These are phyloP conservation scores for Fusarium pseudocircinatum DNA, from an alignment of 2,329 filamentous ascomycete species.

Conservation along the genomic window DNA sequence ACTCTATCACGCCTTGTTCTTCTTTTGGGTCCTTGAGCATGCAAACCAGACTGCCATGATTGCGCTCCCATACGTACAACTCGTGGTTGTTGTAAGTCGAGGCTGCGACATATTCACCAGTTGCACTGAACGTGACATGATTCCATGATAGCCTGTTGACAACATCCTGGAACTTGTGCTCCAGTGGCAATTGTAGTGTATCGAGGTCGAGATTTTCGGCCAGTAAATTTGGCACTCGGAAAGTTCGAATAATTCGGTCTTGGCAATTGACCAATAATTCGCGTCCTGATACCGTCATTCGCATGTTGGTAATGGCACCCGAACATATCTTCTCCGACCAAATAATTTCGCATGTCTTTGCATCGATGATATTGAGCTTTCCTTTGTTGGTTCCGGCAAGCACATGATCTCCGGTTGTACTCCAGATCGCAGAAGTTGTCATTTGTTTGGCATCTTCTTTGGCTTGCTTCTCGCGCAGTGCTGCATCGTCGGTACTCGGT, in stretches of 20 bases:
- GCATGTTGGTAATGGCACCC: slow-evolving; percentile 87
- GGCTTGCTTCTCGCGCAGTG: slow-evolving; percentile 81
- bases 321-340: slow-evolving; percentile 90
- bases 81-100: slow-evolving; percentile 99
- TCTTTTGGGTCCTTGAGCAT: slow-evolving; percentile 97
- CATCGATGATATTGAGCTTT: slow-evolving; percentile 94
- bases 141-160: slow-evolving; percentile 97
- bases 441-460: slow-evolving; percentile 95
- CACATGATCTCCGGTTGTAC: slow-evolving; percentile 84
- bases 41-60: slow-evolving; percentile 91
- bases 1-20: slow-evolving; percentile 95
- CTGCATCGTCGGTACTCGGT: slow-evolving; percentile 73
- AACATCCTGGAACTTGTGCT: slow-evolving; percentile 98
- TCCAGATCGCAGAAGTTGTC: slow-evolving; percentile 93
- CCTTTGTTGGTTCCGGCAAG: slow-evolving; percentile 94
- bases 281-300: slow-evolving; percentile 82
- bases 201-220: slow-evolving; percentile 78
- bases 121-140: slow-evolving; percentile 93
- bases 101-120: slow-evolving; percentile 94
- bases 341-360: slow-evolving; percentile 80
- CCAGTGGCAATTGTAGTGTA: slow-evolving; percentile 87
- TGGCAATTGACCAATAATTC: slow-evolving; percentile 92
- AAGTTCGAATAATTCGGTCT: slow-evolving; percentile 93
- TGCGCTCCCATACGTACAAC: slow-evolving; percentile 97
- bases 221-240: slow-evolving; percentile 83